Evolutionary conservation across 495 filamentous ascomycete genomes (phyloP).

Genomic region (Gamarada debralockiae): DNA sequence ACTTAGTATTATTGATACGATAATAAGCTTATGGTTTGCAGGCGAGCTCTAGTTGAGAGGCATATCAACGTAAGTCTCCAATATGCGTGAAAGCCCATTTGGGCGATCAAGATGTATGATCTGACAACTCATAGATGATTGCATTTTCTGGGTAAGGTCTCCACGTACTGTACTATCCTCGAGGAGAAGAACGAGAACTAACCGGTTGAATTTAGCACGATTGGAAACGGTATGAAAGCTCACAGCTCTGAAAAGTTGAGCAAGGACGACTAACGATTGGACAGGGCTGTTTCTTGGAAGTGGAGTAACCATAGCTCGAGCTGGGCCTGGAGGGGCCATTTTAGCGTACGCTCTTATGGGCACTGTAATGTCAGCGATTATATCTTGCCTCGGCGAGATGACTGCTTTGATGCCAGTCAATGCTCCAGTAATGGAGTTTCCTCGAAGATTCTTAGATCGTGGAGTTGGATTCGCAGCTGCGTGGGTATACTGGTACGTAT

Average conservation of each 20-base stretch:
- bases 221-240: background rate
- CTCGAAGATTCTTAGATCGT: conserved; percentile 38
- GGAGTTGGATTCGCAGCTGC: conserved; percentile 42
- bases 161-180: too few species aligned
- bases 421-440: conserved; percentile 42
- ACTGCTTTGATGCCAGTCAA: conserved; percentile 44
- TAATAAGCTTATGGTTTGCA: conserved; percentile 3
- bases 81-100: background rate
- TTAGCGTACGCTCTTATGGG: conserved; percentile 35
- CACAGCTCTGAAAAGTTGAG: too few species aligned
- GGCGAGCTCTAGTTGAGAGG: conserved; percentile 26
- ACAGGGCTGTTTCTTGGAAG: conserved; percentile 30
- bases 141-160: conserved; percentile 32
- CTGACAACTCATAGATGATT: conserved; percentile 18
- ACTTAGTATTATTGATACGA: too few species aligned
- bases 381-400: conserved; percentile 45
- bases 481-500: conserved; percentile 50
- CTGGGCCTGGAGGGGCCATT: conserved; percentile 30
- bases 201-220: background rate
- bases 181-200: too few species aligned
- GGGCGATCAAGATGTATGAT: background rate
- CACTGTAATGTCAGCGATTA: conserved; percentile 43
- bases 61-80: conserved; percentile 25
- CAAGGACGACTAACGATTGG: background rate
- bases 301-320: conserved; percentile 26